phyloP scores from a whole-genome alignment of 805 yeast genomes.

The Wilhelminamyces savonicus region DNA sequence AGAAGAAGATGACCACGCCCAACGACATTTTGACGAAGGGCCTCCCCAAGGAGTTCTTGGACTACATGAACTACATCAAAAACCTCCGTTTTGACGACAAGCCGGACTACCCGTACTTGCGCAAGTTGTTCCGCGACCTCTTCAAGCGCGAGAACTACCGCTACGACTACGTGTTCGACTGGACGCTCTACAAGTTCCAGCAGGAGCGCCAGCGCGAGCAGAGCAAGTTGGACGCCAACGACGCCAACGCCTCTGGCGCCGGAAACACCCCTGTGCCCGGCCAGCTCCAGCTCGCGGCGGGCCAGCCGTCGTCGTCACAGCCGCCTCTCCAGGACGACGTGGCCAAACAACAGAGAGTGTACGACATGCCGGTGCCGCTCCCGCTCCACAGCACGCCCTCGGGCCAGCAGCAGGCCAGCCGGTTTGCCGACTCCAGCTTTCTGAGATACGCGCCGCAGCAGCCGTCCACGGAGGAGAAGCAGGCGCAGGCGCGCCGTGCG shows the following conservation, averaged over 20 bases:
- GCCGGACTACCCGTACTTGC: conserved; percentile 87
- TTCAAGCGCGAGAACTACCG: conserved; percentile 82
- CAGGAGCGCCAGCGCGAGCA: conserved; percentile 50
- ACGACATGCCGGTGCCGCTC: too few relatives aligned
- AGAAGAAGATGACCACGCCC: conserved; percentile 16
- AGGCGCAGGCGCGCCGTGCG: too few relatives aligned
- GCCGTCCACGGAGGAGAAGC: too few relatives aligned
- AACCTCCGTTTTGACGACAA: conserved; percentile 91
- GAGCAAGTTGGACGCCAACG: conserved; percentile 23
- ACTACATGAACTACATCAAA: conserved; percentile 83
- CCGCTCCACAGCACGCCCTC: too few relatives aligned
- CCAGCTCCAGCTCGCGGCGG: too few relatives aligned
- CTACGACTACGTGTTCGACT: conserved; percentile 92
- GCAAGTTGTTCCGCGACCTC: conserved; percentile 84
- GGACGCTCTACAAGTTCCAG: conserved; percentile 85
- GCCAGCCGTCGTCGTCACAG: not conserved
- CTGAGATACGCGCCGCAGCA: too few relatives aligned
- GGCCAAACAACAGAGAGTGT: conserved; percentile 1
- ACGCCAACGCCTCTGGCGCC: conserved; percentile 9
- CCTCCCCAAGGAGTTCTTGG: conserved; percentile 82
- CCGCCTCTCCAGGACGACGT: conserved; percentile 1
- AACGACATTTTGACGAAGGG: conserved; percentile 39
- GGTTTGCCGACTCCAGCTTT: too few relatives aligned
- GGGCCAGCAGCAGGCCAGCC: too few relatives aligned
- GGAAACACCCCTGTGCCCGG: conserved; percentile 2